Evolutionary conservation across 2,329 filamentous ascomycete genomes (phyloP), one percentile per base, ranked within the genome.

Genomic region (Dendryphion nanum): DNA sequence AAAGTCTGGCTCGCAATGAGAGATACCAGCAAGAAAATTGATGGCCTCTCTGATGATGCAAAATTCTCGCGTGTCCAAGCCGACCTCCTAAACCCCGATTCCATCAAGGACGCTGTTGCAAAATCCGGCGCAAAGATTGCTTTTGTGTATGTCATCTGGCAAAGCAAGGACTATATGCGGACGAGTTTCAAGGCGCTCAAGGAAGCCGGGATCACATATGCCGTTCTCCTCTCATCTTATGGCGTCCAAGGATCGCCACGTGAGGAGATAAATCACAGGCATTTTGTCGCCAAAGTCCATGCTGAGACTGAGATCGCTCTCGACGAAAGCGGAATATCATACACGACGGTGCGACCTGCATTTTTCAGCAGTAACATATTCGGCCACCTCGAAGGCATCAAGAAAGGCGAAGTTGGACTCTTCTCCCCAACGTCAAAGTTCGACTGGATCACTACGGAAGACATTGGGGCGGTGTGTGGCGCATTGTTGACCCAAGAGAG

Each of bases 1-100:
- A 68, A 67, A 19, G 71, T 77, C 5, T 57, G 58, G 32, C 66
- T 78, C 2, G 74, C 71, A 2, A 70, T 77, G 68, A 67, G 74
- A 10, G 63, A 76, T 54, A 47, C 63, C 4, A 42, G 45, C 16
- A 77, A 77, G 44, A 10, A 61, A 4, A 70, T 75, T 23, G 63
- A 63, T 7, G 57, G 56, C 5, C 51, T 73, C 20, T 69, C 76
- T 3, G 33, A 29, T 4, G 40, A 33, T 0, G 21, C 57, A 14
- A 42, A 40, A 10, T 72, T 63, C 41, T 35, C 61, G 19, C 51
- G 72, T 5, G 45, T 75, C 14, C 52, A 69, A 33, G 70, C 73
- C 23, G 74, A 78, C 48, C 61, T 78, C 5, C 53, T 54, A 3
- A 41, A 72, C 0, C 67, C 73, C 1, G 62, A 64, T 0, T 66